Percentiles rank a stretch among this genome's conserved stretches.
Conservation (phyloP, 805 yeast genomes). For the Phaffomyces antillensis region DNA sequence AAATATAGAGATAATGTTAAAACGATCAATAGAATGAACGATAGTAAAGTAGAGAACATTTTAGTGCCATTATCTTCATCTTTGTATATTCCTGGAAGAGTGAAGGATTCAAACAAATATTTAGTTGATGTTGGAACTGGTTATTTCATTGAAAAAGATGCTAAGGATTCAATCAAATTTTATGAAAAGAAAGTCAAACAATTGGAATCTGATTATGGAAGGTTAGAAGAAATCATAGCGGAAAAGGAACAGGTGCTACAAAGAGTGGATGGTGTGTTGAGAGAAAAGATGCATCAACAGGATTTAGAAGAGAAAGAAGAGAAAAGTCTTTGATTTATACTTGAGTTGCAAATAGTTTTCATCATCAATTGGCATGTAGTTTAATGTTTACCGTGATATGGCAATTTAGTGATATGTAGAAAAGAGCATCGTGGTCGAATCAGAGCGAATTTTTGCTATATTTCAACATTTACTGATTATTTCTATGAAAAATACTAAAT, state of each 20-base stretch:
- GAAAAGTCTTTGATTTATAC: neutral
- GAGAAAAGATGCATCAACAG: constrained; percentile 45
- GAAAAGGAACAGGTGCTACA: constrained; percentile 64
- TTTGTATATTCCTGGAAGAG: constrained; percentile 80
- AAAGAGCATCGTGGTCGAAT: neutral
- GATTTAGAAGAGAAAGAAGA: neutral
- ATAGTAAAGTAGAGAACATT: constrained; percentile 42
- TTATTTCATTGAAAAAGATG: constrained; percentile 77
- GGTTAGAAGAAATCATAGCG: constrained; percentile 65
- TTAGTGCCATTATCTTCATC: constrained; percentile 87
- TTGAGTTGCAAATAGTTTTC: neutral
- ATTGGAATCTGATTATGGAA: constrained; percentile 62
- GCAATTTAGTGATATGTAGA: too few species aligned
- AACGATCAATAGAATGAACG: constrained; percentile 53
- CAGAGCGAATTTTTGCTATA: neutral
- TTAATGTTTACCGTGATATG: too few species aligned
- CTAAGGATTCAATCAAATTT: constrained; percentile 59
- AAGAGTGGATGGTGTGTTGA: constrained; percentile 51
- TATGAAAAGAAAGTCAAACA: constrained; percentile 70
- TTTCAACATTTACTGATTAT: too few species aligned
- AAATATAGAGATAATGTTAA: constrained; percentile 77
- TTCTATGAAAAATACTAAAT: too few species aligned
- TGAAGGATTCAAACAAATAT: constrained; percentile 57
- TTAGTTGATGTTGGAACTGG: constrained; percentile 96
- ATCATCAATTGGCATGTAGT: too few species aligned